Percentiles rank a stretch among this genome's conserved stretches.
These are phyloP conservation scores for Didymella exigua DNA, from an alignment of 2,329 filamentous ascomycete genomes.

Conservation along the genomic window DNA sequence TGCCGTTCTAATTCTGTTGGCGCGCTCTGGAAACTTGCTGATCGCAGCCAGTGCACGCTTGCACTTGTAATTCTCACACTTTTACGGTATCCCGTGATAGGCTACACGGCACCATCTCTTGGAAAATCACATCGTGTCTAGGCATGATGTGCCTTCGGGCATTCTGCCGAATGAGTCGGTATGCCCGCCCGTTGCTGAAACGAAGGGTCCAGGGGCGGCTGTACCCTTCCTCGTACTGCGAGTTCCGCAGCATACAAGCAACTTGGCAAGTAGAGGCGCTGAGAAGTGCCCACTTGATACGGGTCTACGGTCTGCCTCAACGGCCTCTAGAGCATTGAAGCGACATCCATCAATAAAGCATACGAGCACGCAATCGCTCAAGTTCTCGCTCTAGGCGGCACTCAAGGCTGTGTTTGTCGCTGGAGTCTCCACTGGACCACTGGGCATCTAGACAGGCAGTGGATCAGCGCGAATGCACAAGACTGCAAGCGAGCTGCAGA, in stretches of 20 bases:
- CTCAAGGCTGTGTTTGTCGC: background rate
- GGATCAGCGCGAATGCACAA: background rate
- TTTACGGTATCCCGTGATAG: background rate
- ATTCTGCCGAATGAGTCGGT: background rate
- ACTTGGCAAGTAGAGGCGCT: background rate
- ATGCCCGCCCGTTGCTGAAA: slow-evolving; percentile 14
- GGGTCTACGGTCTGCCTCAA: slow-evolving; percentile 14
- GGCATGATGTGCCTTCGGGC: slow-evolving; percentile 1
- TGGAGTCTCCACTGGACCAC: slow-evolving; percentile 2
- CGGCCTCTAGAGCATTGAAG: background rate
- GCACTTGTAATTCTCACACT: background rate
- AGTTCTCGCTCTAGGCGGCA: background rate
- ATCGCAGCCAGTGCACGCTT: background rate
- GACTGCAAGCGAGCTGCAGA: slow-evolving; percentile 12
- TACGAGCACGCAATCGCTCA: slow-evolving; percentile 9
- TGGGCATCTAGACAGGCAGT: background rate
- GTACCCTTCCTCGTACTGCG: background rate
- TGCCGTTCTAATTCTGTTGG: background rate
- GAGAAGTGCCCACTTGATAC: slow-evolving; percentile 6
- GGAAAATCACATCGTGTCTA: slow-evolving; percentile 4
- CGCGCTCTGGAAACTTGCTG: slow-evolving; percentile 12
- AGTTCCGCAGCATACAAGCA: background rate
- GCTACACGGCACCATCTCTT: slow-evolving; percentile 6
- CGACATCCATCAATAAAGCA: slow-evolving; percentile 9
- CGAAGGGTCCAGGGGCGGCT: slow-evolving; percentile 7